Base-by-base conservation (phyloP, 257 asterid genomes). In the Jacaranda mimosifolia region DNA sequence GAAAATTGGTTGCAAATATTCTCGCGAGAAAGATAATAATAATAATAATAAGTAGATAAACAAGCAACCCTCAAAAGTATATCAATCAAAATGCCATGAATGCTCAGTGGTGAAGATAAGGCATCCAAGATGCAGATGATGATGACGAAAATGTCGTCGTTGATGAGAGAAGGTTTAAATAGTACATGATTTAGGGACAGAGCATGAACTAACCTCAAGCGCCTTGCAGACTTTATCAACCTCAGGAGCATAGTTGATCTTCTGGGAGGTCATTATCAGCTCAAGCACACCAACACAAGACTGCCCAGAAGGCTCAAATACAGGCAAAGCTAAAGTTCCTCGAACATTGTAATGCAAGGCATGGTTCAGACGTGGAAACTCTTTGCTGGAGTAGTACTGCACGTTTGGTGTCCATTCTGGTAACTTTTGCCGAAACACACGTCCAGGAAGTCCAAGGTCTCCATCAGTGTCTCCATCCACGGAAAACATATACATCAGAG, bases 371-470 rank as follows among this genome's bases (percentile, higher is more conserved):
- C 98, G 91, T 4, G 89, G 86, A 78, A 87, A 94, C 82, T 94
- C 98, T 78, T 91, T 87, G 86, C 97, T 91, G 35, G 98, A 88
- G 78, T 94, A 94, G 56, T 92, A 94, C 85, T 90, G 98, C 84
- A 94, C 98, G 82, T 94, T 88, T 32, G 98, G 98, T 7, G 98
- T 89, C 98, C 98, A 94, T 77, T 94, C 97, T 1, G 98, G 98
- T 72, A 92, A 80, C 85, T 84, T 93, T 75, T 89, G 88, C 68
- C 85, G 78, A 79, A 88, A 93, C 65, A 93, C 98, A 45, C 98
- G 94, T 19, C 97, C 98, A 0, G 98, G 98, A 74, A 94, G 91
- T 76, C 98, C 97, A 7, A 91, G 89, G 67, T 82, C 88, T 48
- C 83, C 94, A 43, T 92, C 93, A 35, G 86, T 74, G 77, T 88